Evolutionary conservation across 352 stramenopile genomes (phyloP).

Genomic region (Phytopythium aichiense): DNA sequence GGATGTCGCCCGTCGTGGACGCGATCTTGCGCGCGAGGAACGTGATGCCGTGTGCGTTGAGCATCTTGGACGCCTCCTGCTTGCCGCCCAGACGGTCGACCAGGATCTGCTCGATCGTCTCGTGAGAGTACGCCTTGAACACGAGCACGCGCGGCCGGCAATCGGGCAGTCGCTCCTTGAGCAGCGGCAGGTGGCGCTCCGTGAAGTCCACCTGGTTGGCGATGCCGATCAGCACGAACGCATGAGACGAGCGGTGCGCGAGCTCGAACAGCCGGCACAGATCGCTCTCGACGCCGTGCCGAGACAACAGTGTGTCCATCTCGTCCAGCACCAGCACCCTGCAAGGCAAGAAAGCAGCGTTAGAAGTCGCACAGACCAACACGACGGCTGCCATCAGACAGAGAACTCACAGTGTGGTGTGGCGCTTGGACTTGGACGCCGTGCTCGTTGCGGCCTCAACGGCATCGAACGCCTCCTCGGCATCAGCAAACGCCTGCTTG

Average conservation of each 20-base stretch:
- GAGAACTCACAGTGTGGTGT: slow-evolving; percentile 45
- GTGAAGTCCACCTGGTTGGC: slow-evolving; percentile 86
- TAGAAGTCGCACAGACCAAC: background rate
- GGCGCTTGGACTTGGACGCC: slow-evolving; percentile 14
- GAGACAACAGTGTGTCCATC: slow-evolving; percentile 70
- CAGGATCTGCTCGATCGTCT: slow-evolving; percentile 78
- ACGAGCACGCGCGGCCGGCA: slow-evolving; percentile 62
- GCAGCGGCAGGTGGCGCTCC: slow-evolving; percentile 60
- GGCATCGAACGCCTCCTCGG: slow-evolving; percentile 55
- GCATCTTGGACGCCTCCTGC: slow-evolving; percentile 31
- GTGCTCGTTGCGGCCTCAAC: slow-evolving; percentile 52
- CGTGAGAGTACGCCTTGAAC: slow-evolving; percentile 76
- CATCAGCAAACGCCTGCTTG: slow-evolving; percentile 33
- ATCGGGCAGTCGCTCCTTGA: slow-evolving; percentile 47
- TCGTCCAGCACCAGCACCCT: slow-evolving; percentile 80
- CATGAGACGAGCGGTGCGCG: slow-evolving; percentile 46
- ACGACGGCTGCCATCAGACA: background rate
- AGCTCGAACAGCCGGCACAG: slow-evolving; percentile 77
- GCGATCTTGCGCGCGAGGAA: slow-evolving; percentile 82
- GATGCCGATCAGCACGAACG: slow-evolving; percentile 77
- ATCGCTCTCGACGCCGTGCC: slow-evolving; percentile 62
- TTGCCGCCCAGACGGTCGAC: slow-evolving; percentile 58
- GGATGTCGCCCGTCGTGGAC: slow-evolving; percentile 70
- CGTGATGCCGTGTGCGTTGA: slow-evolving; percentile 66
- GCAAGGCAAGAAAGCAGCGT: background rate